phyloP scores from a whole-genome alignment of 139 green algal genomes.

The Chara braunii region DNA sequence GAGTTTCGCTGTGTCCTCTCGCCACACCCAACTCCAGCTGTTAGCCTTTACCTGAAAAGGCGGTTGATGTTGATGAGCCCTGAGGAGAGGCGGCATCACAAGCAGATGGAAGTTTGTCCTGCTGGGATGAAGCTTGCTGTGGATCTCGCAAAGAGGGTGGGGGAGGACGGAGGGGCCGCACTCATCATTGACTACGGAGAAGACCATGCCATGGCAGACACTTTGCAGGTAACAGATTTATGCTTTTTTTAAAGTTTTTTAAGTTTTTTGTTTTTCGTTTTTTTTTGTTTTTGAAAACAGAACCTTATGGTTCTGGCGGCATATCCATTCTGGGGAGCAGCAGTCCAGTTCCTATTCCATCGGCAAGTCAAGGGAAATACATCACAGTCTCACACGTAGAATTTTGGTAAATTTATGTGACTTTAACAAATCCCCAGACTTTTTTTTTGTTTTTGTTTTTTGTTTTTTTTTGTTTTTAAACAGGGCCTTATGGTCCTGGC shows the following conservation, averaged over 20 bases:
- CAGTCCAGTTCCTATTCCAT: too few relatives aligned
- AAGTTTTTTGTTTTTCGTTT: constrained; percentile 12
- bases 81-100: not conserved
- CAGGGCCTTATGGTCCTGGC: too few relatives aligned
- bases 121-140: constrained; percentile 61
- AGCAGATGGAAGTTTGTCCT: constrained; percentile 43
- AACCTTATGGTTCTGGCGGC: not conserved
- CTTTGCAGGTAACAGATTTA: constrained; percentile 50
- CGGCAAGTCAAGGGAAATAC: too few relatives aligned
- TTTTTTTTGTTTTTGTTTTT: too few relatives aligned
- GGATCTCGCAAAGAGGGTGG: constrained; percentile 60
- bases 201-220: constrained; percentile 61
- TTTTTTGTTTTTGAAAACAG: too few relatives aligned
- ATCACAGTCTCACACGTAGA: not conserved
- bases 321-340: too few relatives aligned
- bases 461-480: too few relatives aligned
- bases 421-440: too few relatives aligned
- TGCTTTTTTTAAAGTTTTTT: not conserved
- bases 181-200: constrained; percentile 92
- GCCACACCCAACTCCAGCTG: constrained; percentile 54
- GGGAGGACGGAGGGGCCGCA: constrained; percentile 62
- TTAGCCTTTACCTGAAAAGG: constrained; percentile 54
- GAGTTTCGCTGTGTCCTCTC: constrained; percentile 59
- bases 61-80: constrained; percentile 45
- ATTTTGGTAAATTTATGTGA: too few relatives aligned